Evolutionary conservation across 2,329 filamentous ascomycete genomes (phyloP), one percentile per base, ranked within the genome.

Genomic region (Fusarium bulbicola): DNA sequence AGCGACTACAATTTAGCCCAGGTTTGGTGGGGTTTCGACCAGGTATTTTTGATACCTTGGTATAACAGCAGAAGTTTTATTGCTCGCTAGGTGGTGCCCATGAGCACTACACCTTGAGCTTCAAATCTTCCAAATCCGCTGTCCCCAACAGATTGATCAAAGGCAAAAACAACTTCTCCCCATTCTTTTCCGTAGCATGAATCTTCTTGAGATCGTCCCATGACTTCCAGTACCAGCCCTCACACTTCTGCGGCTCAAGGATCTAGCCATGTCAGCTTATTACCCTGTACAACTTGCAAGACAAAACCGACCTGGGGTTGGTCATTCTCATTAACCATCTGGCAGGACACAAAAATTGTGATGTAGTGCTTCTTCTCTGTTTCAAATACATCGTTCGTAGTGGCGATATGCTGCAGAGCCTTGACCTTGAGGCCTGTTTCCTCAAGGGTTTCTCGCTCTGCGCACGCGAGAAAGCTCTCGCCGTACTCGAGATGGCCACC

Each of bases 401-500:
- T 86, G 1, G 87, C 88, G 2, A 91, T 72, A 43, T 92, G 86
- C 50, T 83, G 84, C 40, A 88, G 54, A 12, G 86, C 84, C 4
- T 80, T 83, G 3, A 94, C 84, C 0, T 81, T 75, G 1, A 94
- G 84, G 0, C 88, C 91, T 0, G 93, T 94, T 77, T 95, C 93
- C 79, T 95, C 93, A 0, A 89, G 78, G 0, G 88, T 84, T 80
- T 95, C 93, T 8, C 93, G 87, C 52, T 82, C 86, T 0, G 92
- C 92, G 66, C 92, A 94, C 1, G 81, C 79, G 26, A 89, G 84
- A 37, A 90, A 86, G 4, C 84, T 85, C 78, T 95, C 93, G 69
- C 88, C 87, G 63, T 88, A 87, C 68, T 95, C 93, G 21, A 95
- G 86, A 76, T 95, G 92, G 0, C 93, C 93, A 28, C 93, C 93